Conservation (phyloP, 2,329 filamentous ascomycete genomes). For the Biscogniauxia marginata region DNA sequence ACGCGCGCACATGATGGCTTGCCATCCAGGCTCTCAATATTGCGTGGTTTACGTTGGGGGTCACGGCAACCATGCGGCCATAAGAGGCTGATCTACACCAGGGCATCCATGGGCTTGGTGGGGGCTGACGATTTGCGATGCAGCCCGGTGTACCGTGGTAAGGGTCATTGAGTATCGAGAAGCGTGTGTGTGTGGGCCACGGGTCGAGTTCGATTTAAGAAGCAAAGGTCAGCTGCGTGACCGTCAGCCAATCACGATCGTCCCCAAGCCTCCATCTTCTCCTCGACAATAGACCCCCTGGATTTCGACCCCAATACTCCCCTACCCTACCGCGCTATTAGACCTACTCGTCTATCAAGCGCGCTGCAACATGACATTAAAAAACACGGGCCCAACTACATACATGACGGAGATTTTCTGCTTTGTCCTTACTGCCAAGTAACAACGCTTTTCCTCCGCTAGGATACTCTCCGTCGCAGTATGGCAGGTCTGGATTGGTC, state of each 20-base stretch:
- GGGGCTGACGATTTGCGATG: no score
- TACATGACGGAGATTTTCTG: not conserved
- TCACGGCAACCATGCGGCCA: no score
- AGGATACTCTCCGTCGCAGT: not conserved
- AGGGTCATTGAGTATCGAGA: no score
- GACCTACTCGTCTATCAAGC: not conserved
- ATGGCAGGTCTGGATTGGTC: conserved; percentile 10
- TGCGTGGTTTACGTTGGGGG: no score
- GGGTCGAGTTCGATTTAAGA: not conserved
- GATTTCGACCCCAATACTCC: not conserved
- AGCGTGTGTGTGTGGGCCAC: conserved; percentile 23
- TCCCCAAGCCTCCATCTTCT: conserved; percentile 19
- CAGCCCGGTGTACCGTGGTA: no score
- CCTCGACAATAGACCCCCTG: not conserved
- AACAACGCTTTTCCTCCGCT: not conserved
- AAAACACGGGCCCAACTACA: not conserved
- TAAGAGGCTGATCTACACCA: no score
- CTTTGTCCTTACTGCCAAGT: not conserved
- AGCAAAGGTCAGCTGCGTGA: conserved; percentile 38
- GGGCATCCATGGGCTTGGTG: no score
- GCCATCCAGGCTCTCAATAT: no score
- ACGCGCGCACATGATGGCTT: no score
- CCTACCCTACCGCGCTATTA: no score
- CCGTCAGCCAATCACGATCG: conserved; percentile 37
- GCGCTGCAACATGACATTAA: not conserved